Conservation (phyloP, 2,329 filamentous ascomycete species). For the Epichloe hybrida region DNA sequence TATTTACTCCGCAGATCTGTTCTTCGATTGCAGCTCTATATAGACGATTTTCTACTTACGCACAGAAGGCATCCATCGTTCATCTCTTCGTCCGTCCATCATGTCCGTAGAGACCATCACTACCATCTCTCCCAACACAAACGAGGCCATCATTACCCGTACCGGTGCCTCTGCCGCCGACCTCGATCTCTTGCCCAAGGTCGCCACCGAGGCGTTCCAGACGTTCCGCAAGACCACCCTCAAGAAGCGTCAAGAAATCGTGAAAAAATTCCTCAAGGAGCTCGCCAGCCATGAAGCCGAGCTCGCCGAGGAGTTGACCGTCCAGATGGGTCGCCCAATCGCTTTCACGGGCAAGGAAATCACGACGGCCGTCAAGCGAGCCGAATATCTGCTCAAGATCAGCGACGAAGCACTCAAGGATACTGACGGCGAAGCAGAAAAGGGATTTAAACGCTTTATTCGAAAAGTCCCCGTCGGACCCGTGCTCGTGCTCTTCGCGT, state of each 20-base stretch:
- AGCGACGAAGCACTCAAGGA: constrained; percentile 67
- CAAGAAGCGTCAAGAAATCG: constrained; percentile 62
- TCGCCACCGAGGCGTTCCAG: constrained; percentile 61
- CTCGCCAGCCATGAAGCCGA: constrained; percentile 62
- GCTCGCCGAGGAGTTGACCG: constrained; percentile 71
- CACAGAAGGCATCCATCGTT: not conserved
- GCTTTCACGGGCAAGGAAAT: constrained; percentile 76
- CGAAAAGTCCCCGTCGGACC: constrained; percentile 79
- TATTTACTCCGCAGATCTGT: not conserved
- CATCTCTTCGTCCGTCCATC: constrained; percentile 10
- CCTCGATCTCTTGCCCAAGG: constrained; percentile 55
- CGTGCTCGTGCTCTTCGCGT: constrained; percentile 80
- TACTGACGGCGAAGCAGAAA: constrained; percentile 68
- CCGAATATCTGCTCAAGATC: constrained; percentile 75
- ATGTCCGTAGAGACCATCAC: constrained; percentile 54
- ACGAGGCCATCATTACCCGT: constrained; percentile 69
- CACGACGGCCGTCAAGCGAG: constrained; percentile 69
- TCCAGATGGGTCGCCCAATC: constrained; percentile 92
- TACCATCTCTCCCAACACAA: constrained; percentile 85
- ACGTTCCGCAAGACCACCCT: constrained; percentile 65
- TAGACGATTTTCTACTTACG: too few relatives aligned
- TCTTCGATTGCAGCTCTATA: not conserved
- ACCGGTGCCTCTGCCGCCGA: constrained; percentile 60
- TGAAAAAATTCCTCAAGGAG: constrained; percentile 63
- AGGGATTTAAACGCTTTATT: constrained; percentile 83